Percentiles rank a stretch among this genome's conserved stretches.
These are phyloP conservation scores for Hericium rajendrae DNA, from an alignment of 768 basidiomycete genomes.

Conservation along the genomic window DNA sequence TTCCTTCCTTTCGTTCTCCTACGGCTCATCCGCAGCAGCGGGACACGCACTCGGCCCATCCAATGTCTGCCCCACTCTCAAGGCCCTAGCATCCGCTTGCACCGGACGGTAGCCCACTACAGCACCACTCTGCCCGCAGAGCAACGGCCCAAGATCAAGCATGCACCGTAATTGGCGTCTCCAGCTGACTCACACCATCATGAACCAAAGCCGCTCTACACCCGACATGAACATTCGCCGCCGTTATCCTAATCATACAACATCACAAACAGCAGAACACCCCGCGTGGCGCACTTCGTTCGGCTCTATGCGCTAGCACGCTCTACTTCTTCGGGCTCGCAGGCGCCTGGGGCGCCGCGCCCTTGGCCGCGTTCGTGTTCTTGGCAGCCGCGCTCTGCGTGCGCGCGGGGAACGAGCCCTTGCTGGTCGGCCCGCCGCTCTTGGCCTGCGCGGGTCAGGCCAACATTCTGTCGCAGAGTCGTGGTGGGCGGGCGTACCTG, in stretches of 20 bases:
- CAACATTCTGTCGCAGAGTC: too few relatives aligned
- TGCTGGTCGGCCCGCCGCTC: neutral
- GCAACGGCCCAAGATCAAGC: too few relatives aligned
- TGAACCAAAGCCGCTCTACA: neutral
- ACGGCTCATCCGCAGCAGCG: too few relatives aligned
- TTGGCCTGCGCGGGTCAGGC: neutral
- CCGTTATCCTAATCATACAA: neutral
- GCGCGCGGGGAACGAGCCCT: neutral
- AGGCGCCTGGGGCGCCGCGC: neutral
- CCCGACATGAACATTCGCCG: neutral
- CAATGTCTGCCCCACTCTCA: too few relatives aligned
- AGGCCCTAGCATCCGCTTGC: too few relatives aligned
- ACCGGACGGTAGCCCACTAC: too few relatives aligned
- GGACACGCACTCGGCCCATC: too few relatives aligned
- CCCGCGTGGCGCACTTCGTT: too few relatives aligned
- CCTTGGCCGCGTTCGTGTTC: neutral
- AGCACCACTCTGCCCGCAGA: too few relatives aligned
- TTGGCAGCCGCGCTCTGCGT: neutral
- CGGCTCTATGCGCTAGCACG: too few relatives aligned
- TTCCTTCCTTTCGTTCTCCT: too few relatives aligned
- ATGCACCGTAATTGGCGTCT: neutral
- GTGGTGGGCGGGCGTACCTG: too few relatives aligned
- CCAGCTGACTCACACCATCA: neutral
- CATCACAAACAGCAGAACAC: neutral
- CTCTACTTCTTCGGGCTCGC: constrained; percentile 2